These are phyloP conservation scores for Metschnikowia borealis DNA, from an alignment of 805 yeast genomes.

Conservation along the genomic window DNA sequence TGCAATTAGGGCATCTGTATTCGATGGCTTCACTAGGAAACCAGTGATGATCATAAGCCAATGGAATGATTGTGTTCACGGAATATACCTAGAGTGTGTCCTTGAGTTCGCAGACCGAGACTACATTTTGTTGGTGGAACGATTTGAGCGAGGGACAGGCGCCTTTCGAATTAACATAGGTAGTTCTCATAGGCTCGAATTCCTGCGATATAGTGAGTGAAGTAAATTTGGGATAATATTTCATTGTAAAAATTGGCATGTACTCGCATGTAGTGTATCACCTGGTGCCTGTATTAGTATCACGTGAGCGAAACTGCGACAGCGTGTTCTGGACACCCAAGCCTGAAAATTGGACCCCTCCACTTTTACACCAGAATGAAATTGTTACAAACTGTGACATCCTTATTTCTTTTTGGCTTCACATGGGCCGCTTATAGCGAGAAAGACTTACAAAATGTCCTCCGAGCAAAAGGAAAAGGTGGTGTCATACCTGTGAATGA, in stretches of 20 bases:
- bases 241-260: background rate
- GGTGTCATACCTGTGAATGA: conserved; percentile 44
- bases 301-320: conserved; percentile 4
- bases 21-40: conserved; percentile 22
- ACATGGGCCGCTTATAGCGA: conserved; percentile 17
- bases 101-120: conserved; percentile 22
- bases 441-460: conserved; percentile 11
- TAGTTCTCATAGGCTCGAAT: conserved; percentile 8
- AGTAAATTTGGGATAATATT: background rate
- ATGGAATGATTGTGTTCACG: conserved; percentile 44
- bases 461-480: conserved; percentile 10
- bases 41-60: conserved; percentile 33
- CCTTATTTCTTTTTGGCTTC: conserved; percentile 11
- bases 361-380: background rate
- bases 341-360: background rate
- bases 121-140: conserved; percentile 43
- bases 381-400: background rate
- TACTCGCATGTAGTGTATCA: background rate
- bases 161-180: conserved; percentile 38
- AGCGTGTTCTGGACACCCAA: conserved; percentile 3
- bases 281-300: background rate
- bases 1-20: conserved; percentile 43
- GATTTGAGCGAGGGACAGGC: conserved; percentile 48
- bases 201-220: background rate
- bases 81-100: conserved; percentile 36